phyloP scores from a whole-genome alignment of 345 rosid species.

The Rhizophora apiculata region DNA sequence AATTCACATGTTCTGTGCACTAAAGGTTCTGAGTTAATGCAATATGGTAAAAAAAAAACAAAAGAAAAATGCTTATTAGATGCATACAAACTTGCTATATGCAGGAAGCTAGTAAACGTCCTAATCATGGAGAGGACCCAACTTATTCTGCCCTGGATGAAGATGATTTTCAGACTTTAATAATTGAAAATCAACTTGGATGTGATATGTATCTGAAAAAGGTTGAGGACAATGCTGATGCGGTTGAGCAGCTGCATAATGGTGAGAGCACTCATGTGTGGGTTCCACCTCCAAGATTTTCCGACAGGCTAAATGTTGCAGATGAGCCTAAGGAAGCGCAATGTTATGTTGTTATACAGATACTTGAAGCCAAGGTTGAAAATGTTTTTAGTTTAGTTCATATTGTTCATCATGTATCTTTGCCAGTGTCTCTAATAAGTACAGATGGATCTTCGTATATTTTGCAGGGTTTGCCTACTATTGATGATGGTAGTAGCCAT shows the following conservation, averaged over 20 bases:
- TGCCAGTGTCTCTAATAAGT: not conserved
- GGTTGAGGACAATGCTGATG: constrained; percentile 58
- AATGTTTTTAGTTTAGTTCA: constrained; percentile 5
- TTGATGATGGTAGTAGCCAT: constrained; percentile 90
- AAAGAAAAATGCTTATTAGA: not conserved
- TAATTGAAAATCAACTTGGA: constrained; percentile 88
- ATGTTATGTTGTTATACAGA: constrained; percentile 64
- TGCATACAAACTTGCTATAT: constrained; percentile 3
- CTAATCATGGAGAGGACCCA: constrained; percentile 52
- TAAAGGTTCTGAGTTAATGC: constrained; percentile 4
- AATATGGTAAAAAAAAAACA: not conserved
- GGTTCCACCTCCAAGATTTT: constrained; percentile 96
- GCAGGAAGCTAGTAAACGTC: constrained; percentile 56
- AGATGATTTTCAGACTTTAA: constrained; percentile 83
- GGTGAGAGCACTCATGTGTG: constrained; percentile 59
- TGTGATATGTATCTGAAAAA: constrained; percentile 74
- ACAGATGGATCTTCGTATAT: constrained; percentile 9
- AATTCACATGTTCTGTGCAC: constrained; percentile 10
- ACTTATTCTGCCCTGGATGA: constrained; percentile 88
- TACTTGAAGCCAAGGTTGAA: constrained; percentile 87
- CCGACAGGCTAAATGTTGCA: constrained; percentile 74
- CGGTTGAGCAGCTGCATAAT: constrained; percentile 54
- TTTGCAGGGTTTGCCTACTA: constrained; percentile 73
- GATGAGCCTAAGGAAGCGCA: constrained; percentile 78
- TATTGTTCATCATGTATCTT: not conserved